phyloP scores from a whole-genome alignment of 208 protist genomes.

The Acanthamoeba quina region DNA sequence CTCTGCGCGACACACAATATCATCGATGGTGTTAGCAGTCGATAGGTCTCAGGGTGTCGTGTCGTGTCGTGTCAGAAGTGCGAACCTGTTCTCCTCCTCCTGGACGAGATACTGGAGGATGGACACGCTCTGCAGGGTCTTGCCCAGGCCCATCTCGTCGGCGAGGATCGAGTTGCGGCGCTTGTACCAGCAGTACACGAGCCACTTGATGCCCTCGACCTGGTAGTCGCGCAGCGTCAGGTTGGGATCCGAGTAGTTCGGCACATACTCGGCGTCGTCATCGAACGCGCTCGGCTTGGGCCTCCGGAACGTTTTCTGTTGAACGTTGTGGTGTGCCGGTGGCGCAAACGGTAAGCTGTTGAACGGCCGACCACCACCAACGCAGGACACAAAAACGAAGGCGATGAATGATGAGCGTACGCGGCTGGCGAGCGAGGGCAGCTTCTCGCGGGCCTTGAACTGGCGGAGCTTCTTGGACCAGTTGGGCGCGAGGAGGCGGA shows the following conservation, averaged over 20 bases:
- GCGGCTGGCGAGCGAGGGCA: background rate
- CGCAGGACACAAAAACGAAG: too few relatives aligned
- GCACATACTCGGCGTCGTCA: background rate
- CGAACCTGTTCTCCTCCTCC: constrained; percentile 90
- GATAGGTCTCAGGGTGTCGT: constrained; percentile 74
- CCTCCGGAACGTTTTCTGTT: background rate
- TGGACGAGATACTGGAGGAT: constrained; percentile 81
- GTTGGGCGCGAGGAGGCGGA: background rate
- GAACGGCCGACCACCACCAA: too few relatives aligned
- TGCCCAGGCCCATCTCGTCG: constrained; percentile 98
- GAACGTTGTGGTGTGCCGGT: background rate
- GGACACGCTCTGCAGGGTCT: constrained; percentile 96
- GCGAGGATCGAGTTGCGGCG: constrained; percentile 94
- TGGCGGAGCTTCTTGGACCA: constrained; percentile 57
- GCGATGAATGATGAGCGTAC: background rate
- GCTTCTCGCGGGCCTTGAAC: constrained; percentile 33
- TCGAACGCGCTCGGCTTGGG: constrained; percentile 5
- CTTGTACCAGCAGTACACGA: constrained; percentile 92
- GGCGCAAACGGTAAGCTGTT: background rate
- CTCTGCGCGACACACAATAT: constrained; percentile 73
- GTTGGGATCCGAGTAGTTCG: background rate
- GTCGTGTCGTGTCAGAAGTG: constrained; percentile 88
- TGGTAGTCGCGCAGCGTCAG: constrained; percentile 92
- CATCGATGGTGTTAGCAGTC: constrained; percentile 87
- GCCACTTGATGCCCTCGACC: constrained; percentile 96